These are phyloP conservation scores for Coffea canephora DNA, from an alignment of 257 asterid species.

Conservation along the genomic window DNA sequence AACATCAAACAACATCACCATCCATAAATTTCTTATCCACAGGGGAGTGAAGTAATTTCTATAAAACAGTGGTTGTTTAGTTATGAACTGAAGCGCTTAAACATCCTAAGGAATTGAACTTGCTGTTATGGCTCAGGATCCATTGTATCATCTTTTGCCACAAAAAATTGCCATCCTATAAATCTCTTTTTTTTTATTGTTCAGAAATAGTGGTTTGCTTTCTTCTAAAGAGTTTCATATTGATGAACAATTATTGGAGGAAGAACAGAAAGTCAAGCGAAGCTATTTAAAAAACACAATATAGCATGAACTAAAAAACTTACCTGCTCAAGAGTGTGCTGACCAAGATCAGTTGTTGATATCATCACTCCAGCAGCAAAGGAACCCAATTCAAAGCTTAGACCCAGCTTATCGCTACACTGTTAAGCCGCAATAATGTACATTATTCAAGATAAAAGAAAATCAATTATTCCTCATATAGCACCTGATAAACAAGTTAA, in stretches of 20 bases:
- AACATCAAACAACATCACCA: not conserved
- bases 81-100: not conserved
- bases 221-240: not conserved
- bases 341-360: too few species aligned
- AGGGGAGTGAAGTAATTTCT: not conserved
- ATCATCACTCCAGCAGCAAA: too few species aligned
- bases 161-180: not conserved
- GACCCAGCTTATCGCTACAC: too few species aligned
- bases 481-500: not conserved
- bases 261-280: too few species aligned
- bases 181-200: not conserved
- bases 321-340: too few species aligned
- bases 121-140: not conserved
- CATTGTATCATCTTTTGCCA: not conserved
- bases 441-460: too few species aligned
- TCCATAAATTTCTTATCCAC: not conserved
- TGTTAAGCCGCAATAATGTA: too few species aligned
- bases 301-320: too few species aligned
- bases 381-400: too few species aligned
- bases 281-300: too few species aligned
- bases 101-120: conserved; percentile 4
- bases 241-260: too few species aligned
- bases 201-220: not conserved
- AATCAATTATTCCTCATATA: not conserved
- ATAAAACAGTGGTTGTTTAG: not conserved